Evolutionary conservation across 768 basidiomycete species (phyloP).

Genomic region (Dictyophora rubrovolvata): DNA sequence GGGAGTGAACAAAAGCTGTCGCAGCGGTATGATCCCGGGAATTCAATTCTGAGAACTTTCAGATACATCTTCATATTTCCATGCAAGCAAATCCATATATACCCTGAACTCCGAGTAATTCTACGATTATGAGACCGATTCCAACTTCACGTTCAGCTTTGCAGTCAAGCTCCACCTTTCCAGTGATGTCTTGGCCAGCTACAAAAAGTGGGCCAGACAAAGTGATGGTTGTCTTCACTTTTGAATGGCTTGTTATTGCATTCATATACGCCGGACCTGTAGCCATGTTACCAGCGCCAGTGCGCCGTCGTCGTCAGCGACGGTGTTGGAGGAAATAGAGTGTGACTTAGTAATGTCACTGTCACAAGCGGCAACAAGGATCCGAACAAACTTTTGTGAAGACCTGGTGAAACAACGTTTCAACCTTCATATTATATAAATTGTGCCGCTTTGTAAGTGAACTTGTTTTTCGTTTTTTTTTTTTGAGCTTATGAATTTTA

Average conservation of each 20-base stretch:
- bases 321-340: neutral
- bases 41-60: slow-evolving; percentile 43
- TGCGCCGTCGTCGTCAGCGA: neutral
- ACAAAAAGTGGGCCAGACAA: slow-evolving; percentile 52
- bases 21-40: slow-evolving; percentile 75
- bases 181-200: slow-evolving; percentile 55
- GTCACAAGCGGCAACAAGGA: too few species aligned
- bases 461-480: too few species aligned
- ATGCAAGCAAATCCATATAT: slow-evolving; percentile 7
- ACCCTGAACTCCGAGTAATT: slow-evolving; percentile 69
- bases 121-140: slow-evolving; percentile 66
- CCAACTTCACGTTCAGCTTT: slow-evolving; percentile 59
- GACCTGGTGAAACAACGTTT: too few species aligned
- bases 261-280: slow-evolving; percentile 62
- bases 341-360: neutral
- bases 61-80: slow-evolving; percentile 3
- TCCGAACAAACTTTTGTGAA: too few species aligned
- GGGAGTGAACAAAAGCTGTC: slow-evolving; percentile 61
- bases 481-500: too few species aligned
- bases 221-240: slow-evolving; percentile 58
- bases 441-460: too few species aligned
- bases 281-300: slow-evolving; percentile 6
- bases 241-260: slow-evolving; percentile 66
- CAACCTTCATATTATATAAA: too few species aligned
- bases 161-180: slow-evolving; percentile 75